Percentiles rank a stretch among this genome's conserved stretches.
phyloP scores from a whole-genome alignment of 2,329 filamentous ascomycete genomes.

The Sporothrix protearum region DNA sequence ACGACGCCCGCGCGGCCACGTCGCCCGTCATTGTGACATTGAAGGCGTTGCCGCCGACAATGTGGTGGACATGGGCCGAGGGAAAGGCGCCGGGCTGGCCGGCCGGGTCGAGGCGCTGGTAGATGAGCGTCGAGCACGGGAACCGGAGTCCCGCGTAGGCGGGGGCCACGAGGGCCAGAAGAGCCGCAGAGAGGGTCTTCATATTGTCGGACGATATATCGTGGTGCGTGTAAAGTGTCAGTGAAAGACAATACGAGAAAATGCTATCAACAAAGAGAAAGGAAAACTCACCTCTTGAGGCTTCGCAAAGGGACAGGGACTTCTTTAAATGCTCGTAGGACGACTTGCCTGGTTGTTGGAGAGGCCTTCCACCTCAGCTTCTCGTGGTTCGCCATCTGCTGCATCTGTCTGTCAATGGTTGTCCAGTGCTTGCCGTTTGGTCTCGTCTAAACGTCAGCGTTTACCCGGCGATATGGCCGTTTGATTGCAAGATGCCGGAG shows the following conservation, averaged over 20 bases:
- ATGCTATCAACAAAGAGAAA: too few species aligned
- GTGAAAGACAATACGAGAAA: too few species aligned
- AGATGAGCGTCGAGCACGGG: slow-evolving; percentile 33
- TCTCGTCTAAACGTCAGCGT: background rate
- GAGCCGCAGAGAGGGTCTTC: slow-evolving; percentile 23
- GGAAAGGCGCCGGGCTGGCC: slow-evolving; percentile 30
- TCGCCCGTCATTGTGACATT: slow-evolving; percentile 32
- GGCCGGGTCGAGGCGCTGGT: slow-evolving; percentile 32
- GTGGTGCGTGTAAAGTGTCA: background rate
- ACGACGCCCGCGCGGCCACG: slow-evolving; percentile 29
- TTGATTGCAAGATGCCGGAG: background rate
- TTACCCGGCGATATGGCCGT: slow-evolving; percentile 9
- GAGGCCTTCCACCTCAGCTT: too few species aligned
- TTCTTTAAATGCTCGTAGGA: background rate
- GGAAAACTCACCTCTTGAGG: background rate
- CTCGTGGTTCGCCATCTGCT: background rate
- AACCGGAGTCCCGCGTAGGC: slow-evolving; percentile 32
- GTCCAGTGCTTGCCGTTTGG: background rate
- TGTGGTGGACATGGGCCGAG: slow-evolving; percentile 31
- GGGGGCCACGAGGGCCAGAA: slow-evolving; percentile 25
- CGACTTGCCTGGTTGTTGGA: background rate
- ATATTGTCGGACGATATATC: slow-evolving; percentile 26
- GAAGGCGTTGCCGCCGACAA: slow-evolving; percentile 32
- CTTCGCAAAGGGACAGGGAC: background rate
- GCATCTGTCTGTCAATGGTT: background rate